These are phyloP conservation scores for Aspergillus felis DNA, from an alignment of 2,329 filamentous ascomycete species.

Conservation along the genomic window DNA sequence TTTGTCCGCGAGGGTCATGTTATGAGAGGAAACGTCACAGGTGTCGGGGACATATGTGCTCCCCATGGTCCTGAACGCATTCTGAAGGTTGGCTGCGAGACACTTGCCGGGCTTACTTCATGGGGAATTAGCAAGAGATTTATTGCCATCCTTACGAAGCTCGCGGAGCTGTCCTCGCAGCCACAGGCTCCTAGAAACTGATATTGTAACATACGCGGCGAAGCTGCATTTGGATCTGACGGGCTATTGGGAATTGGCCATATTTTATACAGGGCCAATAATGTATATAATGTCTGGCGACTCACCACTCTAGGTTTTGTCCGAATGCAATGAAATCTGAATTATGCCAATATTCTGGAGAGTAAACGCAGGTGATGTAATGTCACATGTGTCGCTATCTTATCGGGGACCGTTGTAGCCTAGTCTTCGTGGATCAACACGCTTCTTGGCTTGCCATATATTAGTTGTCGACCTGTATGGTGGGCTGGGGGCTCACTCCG, in stretches of 20 bases:
- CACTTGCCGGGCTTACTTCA: constrained; percentile 29
- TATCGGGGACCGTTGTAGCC: constrained; percentile 24
- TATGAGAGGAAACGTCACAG: constrained; percentile 51
- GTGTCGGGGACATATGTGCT: constrained; percentile 50
- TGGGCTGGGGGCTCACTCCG: not conserved
- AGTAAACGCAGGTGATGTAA: constrained; percentile 9
- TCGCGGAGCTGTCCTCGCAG: constrained; percentile 22
- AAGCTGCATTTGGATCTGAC: not conserved
- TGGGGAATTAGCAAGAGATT: constrained; percentile 37
- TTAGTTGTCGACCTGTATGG: constrained; percentile 18
- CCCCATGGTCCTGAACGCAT: constrained; percentile 36
- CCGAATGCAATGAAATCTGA: not conserved
- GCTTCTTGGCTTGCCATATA: not conserved
- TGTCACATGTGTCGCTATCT: constrained; percentile 26
- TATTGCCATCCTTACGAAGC: constrained; percentile 28
- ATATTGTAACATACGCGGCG: not conserved
- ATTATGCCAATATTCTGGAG: not conserved
- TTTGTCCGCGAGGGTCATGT: constrained; percentile 50
- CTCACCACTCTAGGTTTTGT: not conserved
- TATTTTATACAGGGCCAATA: not conserved
- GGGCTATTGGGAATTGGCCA: not conserved
- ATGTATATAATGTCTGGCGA: not conserved
- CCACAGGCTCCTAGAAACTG: not conserved
- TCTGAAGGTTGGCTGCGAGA: constrained; percentile 37
- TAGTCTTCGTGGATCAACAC: constrained; percentile 9